phyloP scores from a whole-genome alignment of 441 rosid genomes.

The Aquilaria agallochum region DNA sequence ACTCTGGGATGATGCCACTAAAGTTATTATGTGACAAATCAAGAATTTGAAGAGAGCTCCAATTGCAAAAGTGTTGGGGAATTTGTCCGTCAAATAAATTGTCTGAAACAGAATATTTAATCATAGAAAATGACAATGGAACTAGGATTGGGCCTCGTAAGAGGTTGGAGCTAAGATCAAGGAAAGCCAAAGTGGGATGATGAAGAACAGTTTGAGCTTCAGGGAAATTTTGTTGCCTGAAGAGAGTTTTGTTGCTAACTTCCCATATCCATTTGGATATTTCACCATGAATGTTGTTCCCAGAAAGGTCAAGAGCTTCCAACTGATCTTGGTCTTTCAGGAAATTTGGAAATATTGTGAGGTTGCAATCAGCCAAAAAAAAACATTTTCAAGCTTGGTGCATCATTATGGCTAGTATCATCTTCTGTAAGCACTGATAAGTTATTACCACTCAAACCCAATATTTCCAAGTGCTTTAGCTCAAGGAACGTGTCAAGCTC shows the following conservation, averaged over 20 bases:
- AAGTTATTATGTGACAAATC: constrained; percentile 10
- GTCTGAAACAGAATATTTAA: too few species aligned
- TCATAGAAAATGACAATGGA: too few species aligned
- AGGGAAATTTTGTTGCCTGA: too few species aligned
- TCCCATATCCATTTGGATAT: too few species aligned
- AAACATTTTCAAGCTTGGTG: neutral
- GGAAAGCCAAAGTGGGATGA: too few species aligned
- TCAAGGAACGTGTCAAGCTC: constrained; percentile 10
- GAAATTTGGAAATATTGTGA: constrained; percentile 18
- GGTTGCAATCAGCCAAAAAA: constrained; percentile 13
- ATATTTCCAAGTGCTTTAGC: neutral
- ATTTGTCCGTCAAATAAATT: neutral
- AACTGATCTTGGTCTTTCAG: constrained; percentile 16
- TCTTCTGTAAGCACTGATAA: constrained; percentile 2
- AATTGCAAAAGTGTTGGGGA: constrained; percentile 3
- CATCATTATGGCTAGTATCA: neutral
- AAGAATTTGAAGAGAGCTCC: neutral
- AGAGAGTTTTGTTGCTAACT: too few species aligned
- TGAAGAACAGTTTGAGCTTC: too few species aligned
- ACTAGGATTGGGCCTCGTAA: neutral
- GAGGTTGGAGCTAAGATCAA: neutral
- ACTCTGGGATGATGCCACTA: constrained; percentile 1
- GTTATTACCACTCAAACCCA: constrained; percentile 9
- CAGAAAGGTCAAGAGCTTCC: neutral
- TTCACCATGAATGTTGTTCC: too few species aligned